Conservation (phyloP, 2,329 filamentous ascomycete genomes). For the Eurotiales sp. region DNA sequence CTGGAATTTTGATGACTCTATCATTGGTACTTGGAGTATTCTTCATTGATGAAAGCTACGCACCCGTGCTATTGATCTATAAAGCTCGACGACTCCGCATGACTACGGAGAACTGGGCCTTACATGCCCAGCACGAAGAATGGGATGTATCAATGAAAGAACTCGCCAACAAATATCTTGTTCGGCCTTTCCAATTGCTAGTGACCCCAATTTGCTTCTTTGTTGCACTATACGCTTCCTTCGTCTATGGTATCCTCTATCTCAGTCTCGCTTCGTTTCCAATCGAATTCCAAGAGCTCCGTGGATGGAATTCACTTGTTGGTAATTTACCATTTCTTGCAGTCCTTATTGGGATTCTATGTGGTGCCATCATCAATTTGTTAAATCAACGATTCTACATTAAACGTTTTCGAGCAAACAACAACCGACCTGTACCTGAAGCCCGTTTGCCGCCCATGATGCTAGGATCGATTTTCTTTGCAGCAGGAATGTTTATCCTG, state of each 20-base stretch:
- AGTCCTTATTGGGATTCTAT: slow-evolving; percentile 38
- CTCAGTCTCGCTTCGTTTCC: slow-evolving; percentile 28
- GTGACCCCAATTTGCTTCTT: slow-evolving; percentile 23
- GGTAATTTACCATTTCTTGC: slow-evolving; percentile 43
- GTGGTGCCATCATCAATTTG: slow-evolving; percentile 37
- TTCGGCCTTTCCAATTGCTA: background rate
- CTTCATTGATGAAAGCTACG: slow-evolving; percentile 42
- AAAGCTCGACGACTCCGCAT: background rate
- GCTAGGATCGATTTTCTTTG: slow-evolving; percentile 39
- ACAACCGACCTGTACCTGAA: slow-evolving; percentile 22
- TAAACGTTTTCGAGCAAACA: slow-evolving; percentile 25
- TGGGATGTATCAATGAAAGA: background rate
- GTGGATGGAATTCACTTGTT: slow-evolving; percentile 36
- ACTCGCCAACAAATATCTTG: background rate
- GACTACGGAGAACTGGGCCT: background rate
- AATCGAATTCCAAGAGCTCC: slow-evolving; percentile 30
- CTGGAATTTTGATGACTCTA: slow-evolving; percentile 13
- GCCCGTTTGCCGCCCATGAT: slow-evolving; percentile 45
- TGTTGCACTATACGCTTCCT: slow-evolving; percentile 34
- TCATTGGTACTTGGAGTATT: slow-evolving; percentile 43
- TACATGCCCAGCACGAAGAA: slow-evolving; percentile 17
- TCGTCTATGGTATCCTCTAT: slow-evolving; percentile 30
- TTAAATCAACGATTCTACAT: slow-evolving; percentile 36
- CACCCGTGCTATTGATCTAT: slow-evolving; percentile 1
- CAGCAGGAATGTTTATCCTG: slow-evolving; percentile 47